Conservation (phyloP, 1,139 yeast genomes). For the Pichia sp. region DNA sequence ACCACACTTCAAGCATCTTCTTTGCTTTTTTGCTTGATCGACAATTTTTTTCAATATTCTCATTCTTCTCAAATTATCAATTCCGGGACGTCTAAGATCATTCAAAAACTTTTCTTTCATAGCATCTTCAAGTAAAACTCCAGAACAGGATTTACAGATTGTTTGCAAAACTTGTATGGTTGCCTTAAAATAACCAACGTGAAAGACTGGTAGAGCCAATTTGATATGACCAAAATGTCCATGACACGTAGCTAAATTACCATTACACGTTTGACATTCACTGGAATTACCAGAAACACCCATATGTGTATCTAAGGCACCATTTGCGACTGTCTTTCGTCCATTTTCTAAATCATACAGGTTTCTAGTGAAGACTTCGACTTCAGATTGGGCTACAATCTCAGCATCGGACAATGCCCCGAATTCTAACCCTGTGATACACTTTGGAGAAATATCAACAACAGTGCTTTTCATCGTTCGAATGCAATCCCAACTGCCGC, state of each 20-base stretch:
- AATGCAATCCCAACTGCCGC: too few species aligned
- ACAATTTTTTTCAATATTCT: conserved; percentile 69
- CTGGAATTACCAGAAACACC: conserved; percentile 84
- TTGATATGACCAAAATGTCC: conserved; percentile 97
- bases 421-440: conserved; percentile 85
- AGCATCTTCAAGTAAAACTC: conserved; percentile 65
- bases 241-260: conserved; percentile 88
- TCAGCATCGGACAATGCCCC: conserved; percentile 89
- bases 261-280: conserved; percentile 89
- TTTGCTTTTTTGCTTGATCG: conserved; percentile 93
- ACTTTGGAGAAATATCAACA: conserved; percentile 80
- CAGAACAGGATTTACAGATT: conserved; percentile 86
- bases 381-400: conserved; percentile 89
- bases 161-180: conserved; percentile 84
- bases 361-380: conserved; percentile 87
- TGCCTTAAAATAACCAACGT: conserved; percentile 93
- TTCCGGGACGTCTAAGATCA: conserved; percentile 80
- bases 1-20: conserved; percentile 83
- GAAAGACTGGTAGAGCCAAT: conserved; percentile 92
- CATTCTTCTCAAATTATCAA: conserved; percentile 90
- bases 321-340: conserved; percentile 66
- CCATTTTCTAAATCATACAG: conserved; percentile 86
- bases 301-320: conserved; percentile 89
- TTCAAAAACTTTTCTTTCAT: conserved; percentile 58
- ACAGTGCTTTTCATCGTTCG: conserved; percentile 59